Base-by-base conservation (phyloP, 164 flowering plant species). In the Macadamia integrifolia region DNA sequence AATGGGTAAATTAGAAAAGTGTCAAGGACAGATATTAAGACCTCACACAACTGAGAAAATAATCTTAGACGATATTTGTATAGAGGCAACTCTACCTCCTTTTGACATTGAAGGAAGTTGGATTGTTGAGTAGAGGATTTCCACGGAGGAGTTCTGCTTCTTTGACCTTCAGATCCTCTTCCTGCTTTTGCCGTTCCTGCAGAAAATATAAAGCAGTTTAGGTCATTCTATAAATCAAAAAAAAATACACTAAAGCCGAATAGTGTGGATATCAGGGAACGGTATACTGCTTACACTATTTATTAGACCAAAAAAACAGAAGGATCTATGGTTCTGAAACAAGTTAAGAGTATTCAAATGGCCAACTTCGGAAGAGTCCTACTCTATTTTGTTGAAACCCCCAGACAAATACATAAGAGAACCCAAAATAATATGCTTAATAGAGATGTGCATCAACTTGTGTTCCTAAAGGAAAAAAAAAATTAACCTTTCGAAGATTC, bases 91-190 rank as follows among this genome's bases (percentile, higher is more conserved):
- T 48, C 66, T 35, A 92, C 98, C 98, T 89, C 75, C 94, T 80
- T 84, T 93, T 93, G 14, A 88, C 95, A 66, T 64, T 83, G 64
- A 91, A 91, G 64, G 90, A 77, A 44, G 97, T 76, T 1, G 50
- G 68, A 67, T 74, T 83, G 64, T 91, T 91, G 0, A 93, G 84
- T 63, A 93, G 73, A 66, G 98, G 97, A 67, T 93, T 93, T 75
- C 98, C 97, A 13, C 86, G 80, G 56, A 93, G 80, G 67, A 90
- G 81, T 74, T 91, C 93, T 57, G 91, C 93, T 78, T 93, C 98
- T 75, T 91, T 93, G 40, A 42, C 85, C 77, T 88, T 88, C 43
- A 92, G 85, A 76, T 93, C 94, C 77, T 93, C 97, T 74, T 88
- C 96, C 71, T 79, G 87, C 77, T 66, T 42, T 71, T 80, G 79